Percentiles rank a stretch among this genome's conserved stretches.
Evolutionary conservation across 805 yeast genomes (phyloP).

Genomic region (Lachancea lanzarotensis): DNA sequence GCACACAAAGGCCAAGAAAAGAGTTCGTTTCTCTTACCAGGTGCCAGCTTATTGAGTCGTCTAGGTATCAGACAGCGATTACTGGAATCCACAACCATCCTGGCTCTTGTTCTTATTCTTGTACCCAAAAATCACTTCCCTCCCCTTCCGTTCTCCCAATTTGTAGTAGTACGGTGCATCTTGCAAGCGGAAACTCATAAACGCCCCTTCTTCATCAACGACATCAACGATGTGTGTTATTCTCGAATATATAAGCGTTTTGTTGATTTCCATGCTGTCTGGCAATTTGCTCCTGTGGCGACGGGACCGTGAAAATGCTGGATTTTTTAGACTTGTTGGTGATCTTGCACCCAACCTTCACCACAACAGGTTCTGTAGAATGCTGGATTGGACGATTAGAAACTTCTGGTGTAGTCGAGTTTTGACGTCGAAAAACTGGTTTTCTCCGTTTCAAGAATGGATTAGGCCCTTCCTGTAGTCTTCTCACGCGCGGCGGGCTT

Average conservation of each 20-base stretch:
- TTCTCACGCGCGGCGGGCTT: slow-evolving; percentile 8
- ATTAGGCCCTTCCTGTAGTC: slow-evolving; percentile 15
- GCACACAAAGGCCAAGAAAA: too few species aligned
- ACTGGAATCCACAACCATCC: too few species aligned
- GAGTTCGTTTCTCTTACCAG: too few species aligned
- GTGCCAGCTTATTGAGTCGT: too few species aligned
- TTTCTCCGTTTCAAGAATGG: slow-evolving; percentile 18
- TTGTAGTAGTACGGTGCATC: too few species aligned
- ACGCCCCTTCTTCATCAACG: too few species aligned
- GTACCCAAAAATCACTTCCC: too few species aligned
- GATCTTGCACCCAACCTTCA: slow-evolving; percentile 5
- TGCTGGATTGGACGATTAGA: background rate
- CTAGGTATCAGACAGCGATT: too few species aligned
- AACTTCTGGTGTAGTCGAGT: background rate
- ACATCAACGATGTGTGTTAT: too few species aligned
- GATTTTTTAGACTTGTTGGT: slow-evolving; percentile 17
- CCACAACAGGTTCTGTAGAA: slow-evolving; percentile 2
- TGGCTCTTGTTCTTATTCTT: too few species aligned
- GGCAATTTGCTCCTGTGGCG: slow-evolving; percentile 6
- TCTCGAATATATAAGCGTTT: slow-evolving; percentile 15
- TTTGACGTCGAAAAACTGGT: slow-evolving; percentile 7
- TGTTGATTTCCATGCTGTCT: background rate
- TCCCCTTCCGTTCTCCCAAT: too few species aligned
- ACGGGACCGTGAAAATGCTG: slow-evolving; percentile 17
- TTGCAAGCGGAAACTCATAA: too few species aligned